phyloP scores from a whole-genome alignment of 805 yeast species.

The Maudiozyma serrabonitensis region DNA sequence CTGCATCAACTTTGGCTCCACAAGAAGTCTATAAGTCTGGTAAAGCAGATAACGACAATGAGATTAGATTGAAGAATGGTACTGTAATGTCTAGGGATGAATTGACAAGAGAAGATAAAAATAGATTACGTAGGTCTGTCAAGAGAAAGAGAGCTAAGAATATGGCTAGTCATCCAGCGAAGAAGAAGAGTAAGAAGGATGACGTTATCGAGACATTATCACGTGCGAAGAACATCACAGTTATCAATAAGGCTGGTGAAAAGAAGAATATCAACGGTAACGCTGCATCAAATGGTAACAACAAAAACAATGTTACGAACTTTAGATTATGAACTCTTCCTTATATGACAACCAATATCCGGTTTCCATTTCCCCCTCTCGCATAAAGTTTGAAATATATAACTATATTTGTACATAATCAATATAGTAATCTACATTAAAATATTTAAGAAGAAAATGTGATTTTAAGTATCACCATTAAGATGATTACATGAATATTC shows the following conservation, averaged over 20 bases:
- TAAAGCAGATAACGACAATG: slow-evolving; percentile 41
- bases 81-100: slow-evolving; percentile 74
- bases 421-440: not conserved
- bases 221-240: slow-evolving; percentile 66
- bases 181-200: slow-evolving; percentile 45
- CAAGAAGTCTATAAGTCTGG: slow-evolving; percentile 72
- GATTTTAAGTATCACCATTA: too few species aligned
- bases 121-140: slow-evolving; percentile 74
- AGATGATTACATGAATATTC: too few species aligned
- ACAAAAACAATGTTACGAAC: slow-evolving; percentile 1
- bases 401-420: not conserved
- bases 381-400: not conserved
- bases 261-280: slow-evolving; percentile 66
- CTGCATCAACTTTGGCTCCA: slow-evolving; percentile 76
- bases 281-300: slow-evolving; percentile 29
- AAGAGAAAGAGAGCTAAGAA: slow-evolving; percentile 66
- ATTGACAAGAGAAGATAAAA: slow-evolving; percentile 73
- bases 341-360: too few species aligned
- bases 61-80: slow-evolving; percentile 67
- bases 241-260: slow-evolving; percentile 68
- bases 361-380: too few species aligned
- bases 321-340: not conserved
- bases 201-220: slow-evolving; percentile 61
- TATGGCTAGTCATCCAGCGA: slow-evolving; percentile 24
- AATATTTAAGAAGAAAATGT: not conserved